Conservation (phyloP, 805 yeast species). For the Isabelozyma rhagii region DNA sequence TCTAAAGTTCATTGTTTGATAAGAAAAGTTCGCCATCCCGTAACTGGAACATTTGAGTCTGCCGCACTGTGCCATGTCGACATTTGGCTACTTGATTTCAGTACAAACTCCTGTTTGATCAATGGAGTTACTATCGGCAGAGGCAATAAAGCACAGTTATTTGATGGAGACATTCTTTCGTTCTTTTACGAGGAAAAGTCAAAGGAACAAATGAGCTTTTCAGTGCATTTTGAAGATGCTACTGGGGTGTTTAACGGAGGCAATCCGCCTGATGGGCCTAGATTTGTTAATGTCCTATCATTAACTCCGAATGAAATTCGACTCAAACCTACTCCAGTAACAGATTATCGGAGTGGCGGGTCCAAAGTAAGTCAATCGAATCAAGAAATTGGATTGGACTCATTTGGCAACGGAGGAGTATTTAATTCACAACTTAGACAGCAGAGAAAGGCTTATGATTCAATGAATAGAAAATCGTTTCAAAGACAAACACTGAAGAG, state of each 20-base stretch:
- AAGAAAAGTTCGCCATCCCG: slow-evolving; percentile 59
- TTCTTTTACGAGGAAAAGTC: slow-evolving; percentile 60
- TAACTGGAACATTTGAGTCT: slow-evolving; percentile 52
- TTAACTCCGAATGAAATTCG: slow-evolving; percentile 25
- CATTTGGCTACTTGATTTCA: slow-evolving; percentile 75
- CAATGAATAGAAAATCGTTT: slow-evolving; percentile 11
- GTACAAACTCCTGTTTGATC: slow-evolving; percentile 76
- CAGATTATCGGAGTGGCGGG: slow-evolving; percentile 9
- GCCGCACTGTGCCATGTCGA: slow-evolving; percentile 75
- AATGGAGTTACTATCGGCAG: slow-evolving; percentile 59
- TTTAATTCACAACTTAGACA: slow-evolving; percentile 25
- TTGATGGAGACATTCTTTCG: slow-evolving; percentile 63
- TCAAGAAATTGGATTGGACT: slow-evolving; percentile 4
- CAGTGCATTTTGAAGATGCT: slow-evolving; percentile 51
- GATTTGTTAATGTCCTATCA: slow-evolving; percentile 18
- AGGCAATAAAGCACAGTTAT: slow-evolving; percentile 58
- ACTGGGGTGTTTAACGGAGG: slow-evolving; percentile 65
- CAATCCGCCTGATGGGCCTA: slow-evolving; percentile 7
- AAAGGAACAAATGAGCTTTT: slow-evolving; percentile 52
- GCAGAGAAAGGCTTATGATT: slow-evolving; percentile 22
- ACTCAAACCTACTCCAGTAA: slow-evolving; percentile 21
- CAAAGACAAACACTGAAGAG: slow-evolving; percentile 18
- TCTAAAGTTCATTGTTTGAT: slow-evolving; percentile 83
- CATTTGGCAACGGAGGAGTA: slow-evolving; percentile 20
- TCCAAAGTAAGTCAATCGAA: slow-evolving; percentile 4